Base-by-base conservation (phyloP, 106 monocot genomes). In the Hemerocallis citrina region DNA sequence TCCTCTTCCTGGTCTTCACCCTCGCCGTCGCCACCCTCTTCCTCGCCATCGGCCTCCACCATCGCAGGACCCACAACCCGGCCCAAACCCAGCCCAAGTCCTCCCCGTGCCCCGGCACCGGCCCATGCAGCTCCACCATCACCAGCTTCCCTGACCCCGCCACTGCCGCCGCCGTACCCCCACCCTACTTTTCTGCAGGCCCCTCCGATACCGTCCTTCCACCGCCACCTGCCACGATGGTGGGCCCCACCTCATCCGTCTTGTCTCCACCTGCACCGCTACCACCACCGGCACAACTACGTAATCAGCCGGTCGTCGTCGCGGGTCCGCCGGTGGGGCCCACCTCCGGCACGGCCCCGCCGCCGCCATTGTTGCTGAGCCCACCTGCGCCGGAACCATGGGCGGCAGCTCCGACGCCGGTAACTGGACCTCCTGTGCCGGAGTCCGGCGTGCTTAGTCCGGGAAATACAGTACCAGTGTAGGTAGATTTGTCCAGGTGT, bases 1-100 rank as follows among this genome's bases (percentile, higher is more conserved):
- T 85, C 80, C 61, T 94, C 77, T 50, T 71, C 67, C n/a, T 89
- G 27, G 77, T 85, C 28, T 75, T 47, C 28, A 42, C 55, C 24
- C 36, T 78, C 5, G 45, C 76, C 20, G 46, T 72, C 32, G 55
- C 47, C 37, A 89, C 74, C 51, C 79, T 93, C 37, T 41, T 89
- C 52, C 34, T 89, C 72, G 76, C 75, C 62, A 48, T 93, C 59
- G 64, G 62, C 70, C 84, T 63, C 56, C 87, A 63, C 46, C n/a
- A n/a, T n/a, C 41, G 66, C 38, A 20, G 63, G 52, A 63, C 47
- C 52, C 71, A 54, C 31, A 78, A 78, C 55, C 29, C n/a, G 31
- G n/a, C n/a, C n/a, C n/a, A n/a, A n/a, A 43, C 59, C 20, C 51
- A 11, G 5, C 51, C 38, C 21, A 33, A 61, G 12, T 58, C 43